Evolutionary conservation across 169 alveolate genomes (phyloP), one percentile per base, ranked within the genome.

Genomic region (Cryptosporidium canis): DNA sequence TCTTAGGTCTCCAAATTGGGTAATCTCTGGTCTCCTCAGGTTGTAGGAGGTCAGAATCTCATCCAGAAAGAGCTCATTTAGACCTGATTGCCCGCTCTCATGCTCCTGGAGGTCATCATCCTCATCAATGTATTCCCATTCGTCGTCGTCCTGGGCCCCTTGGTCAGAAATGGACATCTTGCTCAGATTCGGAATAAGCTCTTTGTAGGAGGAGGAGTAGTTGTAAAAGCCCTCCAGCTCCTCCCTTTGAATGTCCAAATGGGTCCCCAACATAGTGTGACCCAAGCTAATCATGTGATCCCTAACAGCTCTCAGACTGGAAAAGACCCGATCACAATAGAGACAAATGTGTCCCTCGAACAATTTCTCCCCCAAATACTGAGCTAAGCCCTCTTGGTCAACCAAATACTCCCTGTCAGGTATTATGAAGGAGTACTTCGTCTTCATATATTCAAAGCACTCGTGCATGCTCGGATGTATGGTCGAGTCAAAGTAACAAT

Each of bases 271-370:
- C 87, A 77, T 77, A 7, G 87, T 77, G 45, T 92, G 95, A 27
- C 92, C 94, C 90, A 91, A 77, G 58, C 77, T 92, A 33, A 77
- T 92, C 95, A 92, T 92, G 63, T 92, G 95, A 67, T 92, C 94
- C 41, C 85, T 47, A n/a, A 92, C 94, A 2, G 94, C 95, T 44
- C 65, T 90, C 18, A 66, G 58, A 66, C 91, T 92, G 48, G 83
- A 45, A 53, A 92, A 92, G 21, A 39, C 58, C 48, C 56, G 68
- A 47, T 90, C 91, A 55, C 95, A 92, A 77, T 90, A 92, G 9
- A 92, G 48, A 85, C 95, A 92, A 29, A 83, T 85, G 68, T 92
- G 82, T 35, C 91, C 83, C 64, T 91, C 84, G 44, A 77, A 85
- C n/a, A 92, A 67, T 41, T 90, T 91, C 43, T 92, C 93, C 21